Evolutionary conservation across 2,329 filamentous ascomycete species (phyloP).

Genomic region (Cladosporium sp.): DNA sequence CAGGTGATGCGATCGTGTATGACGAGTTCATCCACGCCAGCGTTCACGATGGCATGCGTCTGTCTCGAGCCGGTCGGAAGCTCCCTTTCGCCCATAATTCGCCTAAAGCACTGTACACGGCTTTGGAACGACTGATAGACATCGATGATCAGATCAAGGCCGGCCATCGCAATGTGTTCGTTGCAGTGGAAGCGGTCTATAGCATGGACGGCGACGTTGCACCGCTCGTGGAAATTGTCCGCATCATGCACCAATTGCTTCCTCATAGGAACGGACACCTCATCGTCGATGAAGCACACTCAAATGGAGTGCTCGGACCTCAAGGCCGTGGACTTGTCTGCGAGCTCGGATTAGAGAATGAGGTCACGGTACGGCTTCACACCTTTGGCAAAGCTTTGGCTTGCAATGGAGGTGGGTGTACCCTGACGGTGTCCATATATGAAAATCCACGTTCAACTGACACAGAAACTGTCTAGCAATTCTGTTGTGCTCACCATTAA

Average conservation of each 20-base stretch:
- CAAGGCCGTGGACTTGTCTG: constrained; percentile 57
- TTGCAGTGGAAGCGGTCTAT: constrained; percentile 69
- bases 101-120: constrained; percentile 32
- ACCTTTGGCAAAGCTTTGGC: constrained; percentile 67
- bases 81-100: constrained; percentile 58
- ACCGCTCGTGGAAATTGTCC: constrained; percentile 58
- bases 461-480: constrained; percentile 44
- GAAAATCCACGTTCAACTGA: not conserved
- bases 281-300: constrained; percentile 67
- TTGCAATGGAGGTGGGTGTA: constrained; percentile 61
- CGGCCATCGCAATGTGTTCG: constrained; percentile 54
- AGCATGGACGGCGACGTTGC: constrained; percentile 80
- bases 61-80: constrained; percentile 52
- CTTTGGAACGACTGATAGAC: constrained; percentile 30
- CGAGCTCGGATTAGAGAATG: constrained; percentile 51
- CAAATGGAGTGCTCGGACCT: constrained; percentile 56
- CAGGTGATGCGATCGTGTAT: constrained; percentile 56
- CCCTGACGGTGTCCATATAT: not conserved
- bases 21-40: constrained; percentile 76
- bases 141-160: constrained; percentile 27
- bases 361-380: constrained; percentile 56
- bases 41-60: constrained; percentile 70
- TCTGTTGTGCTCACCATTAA: constrained; percentile 57
- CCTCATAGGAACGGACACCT: constrained; percentile 58
- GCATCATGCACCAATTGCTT: constrained; percentile 53